Evolutionary conservation across 2,329 filamentous ascomycete genomes (phyloP).

Genomic region (Arachnomyces sp.): DNA sequence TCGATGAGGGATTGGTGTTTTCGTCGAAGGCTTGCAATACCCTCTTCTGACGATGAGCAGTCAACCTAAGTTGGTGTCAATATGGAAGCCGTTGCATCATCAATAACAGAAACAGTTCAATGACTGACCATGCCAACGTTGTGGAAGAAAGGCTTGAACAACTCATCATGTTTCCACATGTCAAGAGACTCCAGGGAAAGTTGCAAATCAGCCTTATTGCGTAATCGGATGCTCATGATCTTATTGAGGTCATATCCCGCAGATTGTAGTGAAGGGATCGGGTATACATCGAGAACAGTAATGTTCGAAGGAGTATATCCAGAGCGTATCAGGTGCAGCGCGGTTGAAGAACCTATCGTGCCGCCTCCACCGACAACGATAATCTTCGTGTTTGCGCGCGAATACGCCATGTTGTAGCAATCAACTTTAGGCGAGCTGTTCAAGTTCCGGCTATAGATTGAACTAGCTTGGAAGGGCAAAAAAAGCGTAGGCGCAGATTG

Average conservation of each 20-base stretch:
- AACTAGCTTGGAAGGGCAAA: too few relatives aligned
- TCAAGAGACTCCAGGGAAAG: constrained; percentile 7
- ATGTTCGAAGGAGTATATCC: constrained; percentile 1
- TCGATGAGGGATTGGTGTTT: constrained; percentile 31
- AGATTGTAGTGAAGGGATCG: constrained; percentile 4
- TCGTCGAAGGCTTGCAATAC: constrained; percentile 25
- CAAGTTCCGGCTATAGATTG: too few relatives aligned
- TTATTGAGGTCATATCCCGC: constrained; percentile 9
- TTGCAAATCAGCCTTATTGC: constrained; percentile 4
- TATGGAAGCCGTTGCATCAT: constrained; percentile 22
- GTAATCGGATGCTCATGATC: constrained; percentile 9
- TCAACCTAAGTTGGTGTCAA: constrained; percentile 17
- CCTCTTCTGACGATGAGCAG: constrained; percentile 26
- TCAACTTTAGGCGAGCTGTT: too few relatives aligned
- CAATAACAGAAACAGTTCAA: constrained; percentile 31
- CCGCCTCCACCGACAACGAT: too few relatives aligned
- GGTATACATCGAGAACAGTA: constrained; percentile 5
- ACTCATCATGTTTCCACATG: constrained; percentile 12
- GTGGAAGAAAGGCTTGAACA: constrained; percentile 38
- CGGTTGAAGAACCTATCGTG: constrained; percentile 2
- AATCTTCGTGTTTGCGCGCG: too few relatives aligned
- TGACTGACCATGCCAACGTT: constrained; percentile 34
- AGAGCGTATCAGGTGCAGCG: constrained; percentile 6
- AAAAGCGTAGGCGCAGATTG: too few relatives aligned
- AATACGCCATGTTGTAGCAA: too few relatives aligned